These are phyloP conservation scores for Solanum arcanum DNA, from an alignment of 257 asterid genomes.

Conservation along the genomic window DNA sequence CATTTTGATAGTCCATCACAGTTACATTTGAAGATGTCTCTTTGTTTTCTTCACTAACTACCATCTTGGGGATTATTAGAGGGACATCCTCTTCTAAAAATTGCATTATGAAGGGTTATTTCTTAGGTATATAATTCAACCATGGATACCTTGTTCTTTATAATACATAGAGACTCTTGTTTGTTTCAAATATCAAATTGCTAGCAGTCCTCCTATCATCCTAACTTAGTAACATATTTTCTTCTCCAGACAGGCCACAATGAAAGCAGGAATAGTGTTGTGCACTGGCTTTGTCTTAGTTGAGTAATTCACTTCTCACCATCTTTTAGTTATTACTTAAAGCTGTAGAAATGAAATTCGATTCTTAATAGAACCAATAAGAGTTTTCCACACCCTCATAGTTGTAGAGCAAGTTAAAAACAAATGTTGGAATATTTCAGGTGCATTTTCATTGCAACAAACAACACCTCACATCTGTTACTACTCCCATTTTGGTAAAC, in stretches of 20 bases:
- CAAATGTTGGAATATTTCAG: not conserved
- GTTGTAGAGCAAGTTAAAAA: not conserved
- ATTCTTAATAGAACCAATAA: too few species aligned
- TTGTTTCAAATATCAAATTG: not conserved
- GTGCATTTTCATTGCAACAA: not conserved
- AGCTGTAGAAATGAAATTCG: fast-evolving
- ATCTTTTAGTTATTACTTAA: not conserved
- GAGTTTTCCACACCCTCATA: not conserved
- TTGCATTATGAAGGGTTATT: not conserved
- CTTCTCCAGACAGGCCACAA: not conserved
- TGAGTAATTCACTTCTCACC: not conserved
- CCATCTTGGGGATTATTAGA: too few species aligned
- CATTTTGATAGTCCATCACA: not conserved
- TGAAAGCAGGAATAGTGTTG: not conserved
- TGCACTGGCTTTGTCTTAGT: not conserved
- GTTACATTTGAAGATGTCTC: not conserved
- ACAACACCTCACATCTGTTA: not conserved
- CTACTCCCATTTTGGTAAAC: not conserved
- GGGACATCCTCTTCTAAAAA: not conserved
- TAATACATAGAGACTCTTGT: not conserved
- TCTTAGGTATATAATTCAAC: not conserved
- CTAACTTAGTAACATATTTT: not conserved
- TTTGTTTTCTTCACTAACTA: not conserved
- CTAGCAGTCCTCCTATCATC: not conserved
- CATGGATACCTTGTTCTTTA: not conserved